A percentile compares a stretch with the other conserved stretches of the same genome.
Evolutionary conservation across 208 protist genomes (phyloP).

Genomic region (Trypanosoma vivax): DNA sequence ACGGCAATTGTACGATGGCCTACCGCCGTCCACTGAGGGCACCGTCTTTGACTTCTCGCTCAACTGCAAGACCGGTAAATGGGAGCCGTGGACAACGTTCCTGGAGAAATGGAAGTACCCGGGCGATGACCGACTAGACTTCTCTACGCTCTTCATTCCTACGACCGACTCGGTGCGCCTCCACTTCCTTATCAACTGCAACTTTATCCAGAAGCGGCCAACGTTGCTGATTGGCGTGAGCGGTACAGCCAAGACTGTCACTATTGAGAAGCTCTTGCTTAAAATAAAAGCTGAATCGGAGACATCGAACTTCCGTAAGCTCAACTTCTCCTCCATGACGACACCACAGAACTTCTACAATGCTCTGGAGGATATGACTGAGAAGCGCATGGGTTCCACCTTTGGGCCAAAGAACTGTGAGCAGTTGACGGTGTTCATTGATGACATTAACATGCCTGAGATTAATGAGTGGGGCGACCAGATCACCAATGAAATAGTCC

Average conservation of each 20-base stretch:
- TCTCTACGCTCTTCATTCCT: constrained; percentile 94
- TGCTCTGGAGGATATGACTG: constrained; percentile 90
- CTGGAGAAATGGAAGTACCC: constrained; percentile 92
- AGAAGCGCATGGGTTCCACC: constrained; percentile 92
- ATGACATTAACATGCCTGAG: constrained; percentile 96
- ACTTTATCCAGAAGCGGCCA: constrained; percentile 78
- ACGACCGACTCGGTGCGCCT: constrained; percentile 94
- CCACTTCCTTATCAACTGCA: constrained; percentile 89
- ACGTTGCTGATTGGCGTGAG: constrained; percentile 90
- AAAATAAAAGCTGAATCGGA: constrained; percentile 71
- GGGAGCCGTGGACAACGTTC: constrained; percentile 81
- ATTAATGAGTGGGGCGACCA: constrained; percentile 95
- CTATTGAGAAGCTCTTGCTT: constrained; percentile 88
- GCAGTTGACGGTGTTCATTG: constrained; percentile 89
- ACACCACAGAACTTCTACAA: constrained; percentile 91
- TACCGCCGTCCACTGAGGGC: constrained; percentile 71
- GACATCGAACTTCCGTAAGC: constrained; percentile 88
- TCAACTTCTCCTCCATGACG: constrained; percentile 93
- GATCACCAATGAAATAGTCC: constrained; percentile 94
- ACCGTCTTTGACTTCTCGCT: constrained; percentile 93
- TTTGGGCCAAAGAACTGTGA: constrained; percentile 93
- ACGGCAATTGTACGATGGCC: constrained; percentile 39
- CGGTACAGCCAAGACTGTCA: constrained; percentile 95
- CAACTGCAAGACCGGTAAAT: constrained; percentile 86
- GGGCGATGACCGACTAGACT: constrained; percentile 88